A percentile compares a stretch with the other conserved stretches of the same genome.
Evolutionary conservation across 2,329 filamentous ascomycete genomes (phyloP).

Genomic region (Endothia cerciana): DNA sequence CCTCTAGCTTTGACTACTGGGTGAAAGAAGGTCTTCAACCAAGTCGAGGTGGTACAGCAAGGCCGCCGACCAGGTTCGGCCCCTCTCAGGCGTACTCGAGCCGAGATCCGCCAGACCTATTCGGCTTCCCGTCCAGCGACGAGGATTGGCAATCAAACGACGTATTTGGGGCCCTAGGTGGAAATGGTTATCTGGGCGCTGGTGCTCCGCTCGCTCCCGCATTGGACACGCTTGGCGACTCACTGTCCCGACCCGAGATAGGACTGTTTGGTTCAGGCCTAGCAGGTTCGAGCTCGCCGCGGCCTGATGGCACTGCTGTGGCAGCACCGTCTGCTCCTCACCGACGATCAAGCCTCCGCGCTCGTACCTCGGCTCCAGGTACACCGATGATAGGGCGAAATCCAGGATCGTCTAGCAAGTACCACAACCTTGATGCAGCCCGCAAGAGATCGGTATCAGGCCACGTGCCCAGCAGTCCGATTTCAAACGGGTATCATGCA

Average conservation of each 20-base stretch:
- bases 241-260: slow-evolving; percentile 48
- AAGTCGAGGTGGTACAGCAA: slow-evolving; percentile 30
- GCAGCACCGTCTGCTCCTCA: slow-evolving; percentile 53
- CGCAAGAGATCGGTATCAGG: slow-evolving; percentile 24
- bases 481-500: slow-evolving; percentile 6
- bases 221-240: slow-evolving; percentile 50
- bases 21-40: slow-evolving; percentile 57
- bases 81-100: slow-evolving; percentile 1
- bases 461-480: slow-evolving; percentile 7
- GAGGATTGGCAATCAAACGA: slow-evolving; percentile 52
- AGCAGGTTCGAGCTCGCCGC: slow-evolving; percentile 33
- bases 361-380: slow-evolving; percentile 43
- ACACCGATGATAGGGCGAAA: slow-evolving; percentile 21
- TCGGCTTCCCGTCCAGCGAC: slow-evolving; percentile 52
- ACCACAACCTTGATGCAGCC: slow-evolving; percentile 29
- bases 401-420: slow-evolving; percentile 32
- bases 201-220: slow-evolving; percentile 39
- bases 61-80: not conserved
- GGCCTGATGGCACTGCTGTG: slow-evolving; percentile 28
- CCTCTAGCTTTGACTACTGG: slow-evolving; percentile 62
- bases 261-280: slow-evolving; percentile 42
- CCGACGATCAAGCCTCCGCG: slow-evolving; percentile 57
- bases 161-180: slow-evolving; percentile 50
- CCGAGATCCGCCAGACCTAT: slow-evolving; percentile 52
- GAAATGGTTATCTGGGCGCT: slow-evolving; percentile 38